These are phyloP conservation scores for Glutinoglossum americanum DNA, from an alignment of 495 filamentous ascomycete species.

Conservation along the genomic window DNA sequence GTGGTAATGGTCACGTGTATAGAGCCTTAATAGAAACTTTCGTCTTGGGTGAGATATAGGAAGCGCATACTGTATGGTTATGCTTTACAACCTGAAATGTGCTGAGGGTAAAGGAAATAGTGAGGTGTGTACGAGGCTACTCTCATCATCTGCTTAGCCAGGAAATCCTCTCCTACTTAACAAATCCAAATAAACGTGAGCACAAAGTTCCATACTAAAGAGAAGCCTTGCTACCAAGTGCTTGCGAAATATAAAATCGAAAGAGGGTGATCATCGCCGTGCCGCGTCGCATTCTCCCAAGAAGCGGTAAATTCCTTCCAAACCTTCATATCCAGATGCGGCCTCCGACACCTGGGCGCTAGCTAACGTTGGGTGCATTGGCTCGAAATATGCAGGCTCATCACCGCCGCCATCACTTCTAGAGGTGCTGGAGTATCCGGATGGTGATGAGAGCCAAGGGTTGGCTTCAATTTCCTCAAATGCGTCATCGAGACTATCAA, in stretches of 20 bases:
- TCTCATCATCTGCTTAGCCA: no score
- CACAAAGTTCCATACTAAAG: neutral
- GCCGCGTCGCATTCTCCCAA: conserved; percentile 64
- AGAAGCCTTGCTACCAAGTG: neutral
- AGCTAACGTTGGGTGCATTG: conserved; percentile 14
- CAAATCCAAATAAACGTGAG: no score
- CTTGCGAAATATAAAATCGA: neutral
- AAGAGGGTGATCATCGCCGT: conserved; percentile 11
- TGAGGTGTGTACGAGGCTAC: no score
- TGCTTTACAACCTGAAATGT: no score
- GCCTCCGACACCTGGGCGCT: conserved; percentile 24
- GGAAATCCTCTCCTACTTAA: no score
- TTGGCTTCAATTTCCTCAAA: conserved; percentile 6
- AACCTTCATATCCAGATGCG: conserved; percentile 45
- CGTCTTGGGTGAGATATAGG: no score
- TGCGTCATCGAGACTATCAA: neutral
- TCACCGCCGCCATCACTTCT: conserved; percentile 19
- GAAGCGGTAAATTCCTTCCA: conserved; percentile 74
- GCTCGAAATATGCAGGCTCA: conserved; percentile 21
- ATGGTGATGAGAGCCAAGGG: conserved; percentile 4
- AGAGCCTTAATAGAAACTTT: no score
- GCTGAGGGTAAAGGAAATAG: no score
- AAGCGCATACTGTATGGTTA: no score
- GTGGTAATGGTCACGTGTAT: no score
- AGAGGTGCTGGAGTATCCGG: conserved; percentile 16